These are phyloP conservation scores for Penicillium pulvis DNA, from an alignment of 495 filamentous ascomycete genomes.

Conservation along the genomic window DNA sequence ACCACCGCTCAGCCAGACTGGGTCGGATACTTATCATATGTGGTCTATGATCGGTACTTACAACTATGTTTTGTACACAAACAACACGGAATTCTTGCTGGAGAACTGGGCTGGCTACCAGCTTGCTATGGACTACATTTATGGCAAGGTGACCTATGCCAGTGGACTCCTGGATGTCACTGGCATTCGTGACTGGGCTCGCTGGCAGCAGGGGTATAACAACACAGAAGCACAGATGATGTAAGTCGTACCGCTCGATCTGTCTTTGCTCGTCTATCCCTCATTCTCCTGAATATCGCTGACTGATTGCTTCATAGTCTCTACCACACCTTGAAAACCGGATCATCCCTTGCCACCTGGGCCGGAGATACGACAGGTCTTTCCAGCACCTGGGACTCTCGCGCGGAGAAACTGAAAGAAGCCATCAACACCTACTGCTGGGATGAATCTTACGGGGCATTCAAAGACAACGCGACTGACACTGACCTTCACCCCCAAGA, in stretches of 20 bases:
- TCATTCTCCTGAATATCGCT: slow-evolving; percentile 1
- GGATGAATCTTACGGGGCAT: slow-evolving; percentile 53
- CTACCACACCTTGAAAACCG: slow-evolving; percentile 54
- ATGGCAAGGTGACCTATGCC: slow-evolving; percentile 49
- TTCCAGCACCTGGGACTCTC: slow-evolving; percentile 42
- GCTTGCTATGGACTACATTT: slow-evolving; percentile 56
- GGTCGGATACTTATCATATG: slow-evolving; percentile 66
- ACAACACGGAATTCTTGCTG: slow-evolving; percentile 52
- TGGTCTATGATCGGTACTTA: slow-evolving; percentile 65
- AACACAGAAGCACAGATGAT: slow-evolving; percentile 61
- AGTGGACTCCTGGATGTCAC: slow-evolving; percentile 59
- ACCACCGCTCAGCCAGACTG: slow-evolving; percentile 56
- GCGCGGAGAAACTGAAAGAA: slow-evolving; percentile 39
- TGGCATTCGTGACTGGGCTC: slow-evolving; percentile 59
- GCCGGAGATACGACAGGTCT: slow-evolving; percentile 43
- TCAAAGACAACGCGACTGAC: slow-evolving; percentile 56
- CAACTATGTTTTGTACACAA: slow-evolving; percentile 61
- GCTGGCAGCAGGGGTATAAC: slow-evolving; percentile 53
- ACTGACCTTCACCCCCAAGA: slow-evolving; percentile 53
- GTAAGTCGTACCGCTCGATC: slow-evolving; percentile 17
- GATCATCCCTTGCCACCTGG: slow-evolving; percentile 54
- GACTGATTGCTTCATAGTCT: slow-evolving; percentile 28
- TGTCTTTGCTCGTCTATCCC: not conserved
- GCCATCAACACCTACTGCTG: slow-evolving; percentile 53
- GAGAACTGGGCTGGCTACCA: slow-evolving; percentile 54